Base-by-base conservation (phyloP, 148 eudicot genomes). In the Gaultheria prostrata region DNA sequence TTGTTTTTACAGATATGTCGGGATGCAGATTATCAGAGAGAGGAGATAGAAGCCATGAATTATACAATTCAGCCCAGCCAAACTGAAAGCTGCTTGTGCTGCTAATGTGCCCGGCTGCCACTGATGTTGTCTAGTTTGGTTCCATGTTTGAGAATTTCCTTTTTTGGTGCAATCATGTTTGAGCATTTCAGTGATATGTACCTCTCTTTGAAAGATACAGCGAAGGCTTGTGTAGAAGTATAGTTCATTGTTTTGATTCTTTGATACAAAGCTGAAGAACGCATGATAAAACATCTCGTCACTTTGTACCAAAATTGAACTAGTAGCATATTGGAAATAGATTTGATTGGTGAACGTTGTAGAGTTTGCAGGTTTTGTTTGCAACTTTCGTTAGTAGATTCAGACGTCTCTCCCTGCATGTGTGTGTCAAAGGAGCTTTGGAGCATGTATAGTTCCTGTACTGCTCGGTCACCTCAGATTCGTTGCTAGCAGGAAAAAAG, bases 1-100 rank as follows among this genome's bases (percentile, higher is more conserved):
- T 79, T 63, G 63, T 26, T 74, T 77, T 78, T 53, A 82, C 91
- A 94, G 98, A 84, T 90, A 92, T 82, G 86, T 91, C 83, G 98
- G 98, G 13, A 26, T 91, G 90, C 91, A 94, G 89, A 84, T 92
- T 8, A 73, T 87, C 73, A 83, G 82, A 50, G 91, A 89, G 32
- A 83, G 92, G 82, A 82, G 80, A 79, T 73, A 87, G 84, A 54
- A 84, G 80, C 11, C 73, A 82, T 7, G 73, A 80, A 45, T 53
- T 71, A 14, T 18, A 84, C 57, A 30, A 35, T 50, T 28, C 10
- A 49, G 65, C 65, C 13, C 32, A 32, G 17, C 28, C 17, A 8
- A 57, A 56, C 9, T 79, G 11, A 13, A 5, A 59, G 70, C 49
- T 20, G 21, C 21, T 21, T 33, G 30, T 54, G 82, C 54, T 75